phyloP scores from a whole-genome alignment of 164 flowering plant species.

The Berberis vulgaris region DNA sequence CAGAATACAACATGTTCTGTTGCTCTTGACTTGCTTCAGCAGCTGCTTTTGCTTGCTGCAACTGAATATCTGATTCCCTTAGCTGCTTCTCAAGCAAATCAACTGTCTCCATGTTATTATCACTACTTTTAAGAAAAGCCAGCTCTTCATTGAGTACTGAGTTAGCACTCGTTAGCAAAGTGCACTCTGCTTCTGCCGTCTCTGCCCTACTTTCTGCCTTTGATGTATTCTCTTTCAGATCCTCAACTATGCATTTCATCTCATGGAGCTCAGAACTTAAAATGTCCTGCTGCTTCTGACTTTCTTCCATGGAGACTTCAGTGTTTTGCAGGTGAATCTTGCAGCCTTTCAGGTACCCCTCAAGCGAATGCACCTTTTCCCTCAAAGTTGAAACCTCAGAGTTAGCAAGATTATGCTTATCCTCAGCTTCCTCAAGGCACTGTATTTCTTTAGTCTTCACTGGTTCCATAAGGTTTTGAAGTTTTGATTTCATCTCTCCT shows the following conservation, averaged over 20 bases:
- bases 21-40: constrained; percentile 35
- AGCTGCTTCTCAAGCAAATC: constrained; percentile 39
- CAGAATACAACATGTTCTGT: constrained; percentile 16
- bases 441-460: constrained; percentile 23
- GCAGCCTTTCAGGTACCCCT: constrained; percentile 34
- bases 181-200: constrained; percentile 41
- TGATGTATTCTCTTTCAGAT: constrained; percentile 30
- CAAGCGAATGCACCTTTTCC: constrained; percentile 39
- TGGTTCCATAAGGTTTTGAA: constrained; percentile 25
- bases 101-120: constrained; percentile 33
- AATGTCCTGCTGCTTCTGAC: constrained; percentile 22
- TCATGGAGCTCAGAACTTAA: constrained; percentile 24
- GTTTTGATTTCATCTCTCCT: constrained; percentile 34
- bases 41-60: constrained; percentile 24
- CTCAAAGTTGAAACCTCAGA: constrained; percentile 32
- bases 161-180: constrained; percentile 36
- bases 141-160: constrained; percentile 49
- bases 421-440: constrained; percentile 25
- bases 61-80: constrained; percentile 31
- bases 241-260: constrained; percentile 33
- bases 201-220: constrained; percentile 40
- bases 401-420: constrained; percentile 23
- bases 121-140: constrained; percentile 35
- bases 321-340: constrained; percentile 26
- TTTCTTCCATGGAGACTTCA: constrained; percentile 23